These are phyloP conservation scores for Byssochlamys sp. DNA, from an alignment of 2,329 filamentous ascomycete species.

Conservation along the genomic window DNA sequence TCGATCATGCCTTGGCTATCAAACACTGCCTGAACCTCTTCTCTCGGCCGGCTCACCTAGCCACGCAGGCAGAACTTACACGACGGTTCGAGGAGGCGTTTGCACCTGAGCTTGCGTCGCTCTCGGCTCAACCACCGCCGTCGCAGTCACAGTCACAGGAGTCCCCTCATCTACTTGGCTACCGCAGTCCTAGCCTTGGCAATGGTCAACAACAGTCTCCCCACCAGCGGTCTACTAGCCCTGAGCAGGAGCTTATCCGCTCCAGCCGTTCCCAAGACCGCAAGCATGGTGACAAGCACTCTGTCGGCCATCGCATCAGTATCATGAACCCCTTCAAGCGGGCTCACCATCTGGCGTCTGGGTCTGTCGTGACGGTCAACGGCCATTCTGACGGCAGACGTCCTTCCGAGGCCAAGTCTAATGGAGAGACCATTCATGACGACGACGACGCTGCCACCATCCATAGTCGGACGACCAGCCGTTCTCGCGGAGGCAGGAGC, in stretches of 20 bases:
- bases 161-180: slow-evolving; percentile 39
- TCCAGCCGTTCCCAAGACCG: slow-evolving; percentile 19
- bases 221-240: slow-evolving; percentile 21
- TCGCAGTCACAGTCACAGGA: slow-evolving; percentile 27
- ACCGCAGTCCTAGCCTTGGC: slow-evolving; percentile 18
- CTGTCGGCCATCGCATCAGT: slow-evolving; percentile 33
- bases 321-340: slow-evolving; percentile 37
- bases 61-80: slow-evolving; percentile 30
- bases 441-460: slow-evolving; percentile 30
- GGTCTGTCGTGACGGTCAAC: slow-evolving; percentile 23
- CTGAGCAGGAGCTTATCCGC: slow-evolving; percentile 28
- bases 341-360: slow-evolving; percentile 25
- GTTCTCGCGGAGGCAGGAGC: slow-evolving; percentile 23
- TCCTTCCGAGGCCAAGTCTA: slow-evolving; percentile 14
- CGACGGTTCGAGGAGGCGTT: slow-evolving; percentile 36
- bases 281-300: slow-evolving; percentile 27
- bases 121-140: slow-evolving; percentile 43
- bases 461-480: slow-evolving; percentile 27
- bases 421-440: slow-evolving; percentile 8
- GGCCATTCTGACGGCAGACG: slow-evolving; percentile 14
- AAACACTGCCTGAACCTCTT: slow-evolving; percentile 69
- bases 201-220: slow-evolving; percentile 16
- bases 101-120: slow-evolving; percentile 55
- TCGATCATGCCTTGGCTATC: slow-evolving; percentile 81
- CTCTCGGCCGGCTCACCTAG: slow-evolving; percentile 48